A percentile compares a stretch with the other conserved stretches of the same genome.
These are phyloP conservation scores for Pseudocohnilembus persalinus DNA, from an alignment of 169 alveolate species.

Conservation along the genomic window DNA sequence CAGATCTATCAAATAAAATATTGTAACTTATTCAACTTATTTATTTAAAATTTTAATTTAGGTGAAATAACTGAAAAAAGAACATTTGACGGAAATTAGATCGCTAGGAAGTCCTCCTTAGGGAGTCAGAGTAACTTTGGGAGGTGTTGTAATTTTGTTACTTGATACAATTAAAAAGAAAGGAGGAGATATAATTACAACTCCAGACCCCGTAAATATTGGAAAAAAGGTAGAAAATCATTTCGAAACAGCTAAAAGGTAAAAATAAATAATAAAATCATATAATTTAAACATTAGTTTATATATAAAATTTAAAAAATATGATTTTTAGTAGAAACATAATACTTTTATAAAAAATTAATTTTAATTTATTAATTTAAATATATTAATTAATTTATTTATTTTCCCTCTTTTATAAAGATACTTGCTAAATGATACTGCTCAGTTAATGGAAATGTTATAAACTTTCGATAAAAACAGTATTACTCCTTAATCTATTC, in stretches of 20 bases:
- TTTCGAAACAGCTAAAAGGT: conserved; percentile 62
- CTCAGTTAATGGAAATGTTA: conserved; percentile 79
- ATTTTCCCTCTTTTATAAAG: too few species aligned
- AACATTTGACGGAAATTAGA: conserved; percentile 58
- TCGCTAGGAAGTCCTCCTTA: conserved; percentile 79
- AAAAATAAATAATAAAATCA: too few species aligned
- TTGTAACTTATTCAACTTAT: too few species aligned
- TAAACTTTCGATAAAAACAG: conserved; percentile 82
- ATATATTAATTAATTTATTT: not conserved
- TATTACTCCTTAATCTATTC: conserved; percentile 59
- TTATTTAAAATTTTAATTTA: too few species aligned
- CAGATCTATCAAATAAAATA: too few species aligned
- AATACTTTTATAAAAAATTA: too few species aligned
- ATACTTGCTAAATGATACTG: conserved; percentile 80
- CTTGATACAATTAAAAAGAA: conserved; percentile 21
- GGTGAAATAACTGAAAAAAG: conserved; percentile 38
- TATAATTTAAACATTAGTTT: too few species aligned
- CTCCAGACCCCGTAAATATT: conserved; percentile 72
- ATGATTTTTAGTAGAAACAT: too few species aligned
- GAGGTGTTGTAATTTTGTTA: conserved; percentile 35
- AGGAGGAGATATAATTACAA: conserved; percentile 71
- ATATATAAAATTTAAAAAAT: too few species aligned
- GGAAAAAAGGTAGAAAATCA: conserved; percentile 79
- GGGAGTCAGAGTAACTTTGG: conserved; percentile 65
- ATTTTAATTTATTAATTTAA: not conserved